Evolutionary conservation across 768 basidiomycete genomes (phyloP).

Genomic region (Boletus tylopilopsis): DNA sequence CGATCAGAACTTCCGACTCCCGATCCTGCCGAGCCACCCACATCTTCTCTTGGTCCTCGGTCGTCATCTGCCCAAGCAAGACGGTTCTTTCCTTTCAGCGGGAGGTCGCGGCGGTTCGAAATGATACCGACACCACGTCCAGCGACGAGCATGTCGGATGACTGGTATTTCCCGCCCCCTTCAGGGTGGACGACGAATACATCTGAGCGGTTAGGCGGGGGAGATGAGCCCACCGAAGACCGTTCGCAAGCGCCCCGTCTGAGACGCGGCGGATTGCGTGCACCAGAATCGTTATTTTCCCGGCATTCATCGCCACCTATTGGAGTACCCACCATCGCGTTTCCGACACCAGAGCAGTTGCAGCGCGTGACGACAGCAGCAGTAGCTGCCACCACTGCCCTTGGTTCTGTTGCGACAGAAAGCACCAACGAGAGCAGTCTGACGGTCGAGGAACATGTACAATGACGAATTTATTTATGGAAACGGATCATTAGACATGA

Average conservation of each 20-base stretch:
- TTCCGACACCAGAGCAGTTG: slow-evolving; percentile 21
- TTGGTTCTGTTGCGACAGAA: not conserved
- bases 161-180: slow-evolving; percentile 32
- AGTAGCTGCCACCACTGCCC: not conserved
- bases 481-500: slow-evolving; percentile 6
- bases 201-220: slow-evolving; percentile 18
- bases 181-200: slow-evolving; percentile 17
- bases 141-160: slow-evolving; percentile 27
- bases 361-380: slow-evolving; percentile 17
- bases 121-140: slow-evolving; percentile 31
- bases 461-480: slow-evolving; percentile 7
- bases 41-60: slow-evolving; percentile 12
- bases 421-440: slow-evolving; percentile 8
- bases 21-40: not conserved
- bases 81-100: slow-evolving; percentile 60
- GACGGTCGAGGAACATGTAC: slow-evolving; percentile 12
- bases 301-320: slow-evolving; percentile 40
- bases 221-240: slow-evolving; percentile 34
- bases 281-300: slow-evolving; percentile 57
- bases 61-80: slow-evolving; percentile 31
- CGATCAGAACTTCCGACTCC: slow-evolving; percentile 9
- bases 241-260: slow-evolving; percentile 46
- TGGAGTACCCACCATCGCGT: slow-evolving; percentile 22
- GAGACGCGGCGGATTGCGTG: slow-evolving; percentile 63
- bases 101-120: slow-evolving; percentile 42